Conservation (phyloP, 2,329 filamentous ascomycete species). For the Trichoderma oligosporum region DNA sequence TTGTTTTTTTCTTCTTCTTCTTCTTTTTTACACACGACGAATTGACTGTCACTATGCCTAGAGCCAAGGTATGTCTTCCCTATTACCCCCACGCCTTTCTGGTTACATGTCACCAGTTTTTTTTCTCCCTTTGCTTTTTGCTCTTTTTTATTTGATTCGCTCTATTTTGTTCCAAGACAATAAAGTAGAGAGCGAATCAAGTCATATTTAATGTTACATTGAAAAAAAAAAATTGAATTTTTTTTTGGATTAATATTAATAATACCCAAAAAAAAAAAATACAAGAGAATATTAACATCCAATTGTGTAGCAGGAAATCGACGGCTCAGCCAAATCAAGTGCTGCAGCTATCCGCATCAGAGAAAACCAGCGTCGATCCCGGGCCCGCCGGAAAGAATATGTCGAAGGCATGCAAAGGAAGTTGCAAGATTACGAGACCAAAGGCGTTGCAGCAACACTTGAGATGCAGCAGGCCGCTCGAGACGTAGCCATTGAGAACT, state of each 20-base stretch:
- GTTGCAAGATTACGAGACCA: constrained; percentile 46
- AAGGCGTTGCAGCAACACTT: constrained; percentile 46
- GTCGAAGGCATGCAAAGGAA: constrained; percentile 46
- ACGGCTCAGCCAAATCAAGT: constrained; percentile 26
- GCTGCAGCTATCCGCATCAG: constrained; percentile 41
- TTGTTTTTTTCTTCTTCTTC: too few species aligned
- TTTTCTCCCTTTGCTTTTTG: constrained; percentile 3
- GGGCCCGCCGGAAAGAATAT: constrained; percentile 49
- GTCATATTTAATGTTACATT: too few species aligned
- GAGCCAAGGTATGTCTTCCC: constrained; percentile 23
- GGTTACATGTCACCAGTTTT: constrained; percentile 17
- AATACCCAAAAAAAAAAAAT: too few species aligned
- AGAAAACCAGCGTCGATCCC: constrained; percentile 52
- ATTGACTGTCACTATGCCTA: constrained; percentile 22
- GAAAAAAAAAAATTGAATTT: too few species aligned
- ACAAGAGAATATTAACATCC: not conserved
- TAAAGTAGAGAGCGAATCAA: too few species aligned
- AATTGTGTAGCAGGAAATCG: constrained; percentile 12
- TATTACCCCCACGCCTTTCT: constrained; percentile 6
- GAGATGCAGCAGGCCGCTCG: constrained; percentile 54
- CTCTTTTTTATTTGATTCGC: not conserved
- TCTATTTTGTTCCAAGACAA: not conserved
- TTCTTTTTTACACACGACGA: too few species aligned
- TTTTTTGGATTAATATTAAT: too few species aligned
- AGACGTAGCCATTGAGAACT: constrained; percentile 48